Evolutionary conservation across 192 early-diverging fungal genomes (phyloP).

Genomic region (Mortierella antarctica): DNA sequence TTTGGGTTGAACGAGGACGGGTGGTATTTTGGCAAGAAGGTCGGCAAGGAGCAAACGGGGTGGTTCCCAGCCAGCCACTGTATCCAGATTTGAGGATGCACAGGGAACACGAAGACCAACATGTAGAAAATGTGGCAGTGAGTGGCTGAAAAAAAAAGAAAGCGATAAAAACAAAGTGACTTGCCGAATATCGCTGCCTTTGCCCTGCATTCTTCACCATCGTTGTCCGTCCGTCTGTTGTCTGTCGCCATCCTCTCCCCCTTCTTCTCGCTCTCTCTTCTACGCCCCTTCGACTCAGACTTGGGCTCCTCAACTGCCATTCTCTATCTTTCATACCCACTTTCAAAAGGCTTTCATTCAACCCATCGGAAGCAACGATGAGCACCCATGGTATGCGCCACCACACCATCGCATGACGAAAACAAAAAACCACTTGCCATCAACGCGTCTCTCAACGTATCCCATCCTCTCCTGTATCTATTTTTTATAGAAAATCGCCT

Average conservation of each 20-base stretch:
- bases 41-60: slow-evolving; percentile 35
- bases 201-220: background rate
- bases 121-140: background rate
- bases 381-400: slow-evolving; percentile 6
- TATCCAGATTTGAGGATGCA: slow-evolving; percentile 26
- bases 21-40: slow-evolving; percentile 54
- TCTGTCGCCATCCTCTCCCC: background rate
- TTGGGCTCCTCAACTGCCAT: too few species aligned
- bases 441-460: background rate
- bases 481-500: slow-evolving; percentile 33
- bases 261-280: background rate
- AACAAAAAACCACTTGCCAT: background rate
- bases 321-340: background rate
- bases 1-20: slow-evolving; percentile 52
- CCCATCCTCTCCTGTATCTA: background rate
- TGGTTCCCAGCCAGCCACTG: slow-evolving; percentile 51
- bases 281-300: background rate
- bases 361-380: background rate
- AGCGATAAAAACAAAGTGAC: background rate
- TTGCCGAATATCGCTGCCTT: background rate
- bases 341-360: background rate
- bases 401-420: background rate
- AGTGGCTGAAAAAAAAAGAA: background rate
- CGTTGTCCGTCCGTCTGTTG: background rate
- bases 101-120: background rate